Percentiles rank a stretch among this genome's conserved stretches.
Evolutionary conservation across 1,139 yeast genomes (phyloP).

Genomic region (Yamadazyma songkhlaensis): DNA sequence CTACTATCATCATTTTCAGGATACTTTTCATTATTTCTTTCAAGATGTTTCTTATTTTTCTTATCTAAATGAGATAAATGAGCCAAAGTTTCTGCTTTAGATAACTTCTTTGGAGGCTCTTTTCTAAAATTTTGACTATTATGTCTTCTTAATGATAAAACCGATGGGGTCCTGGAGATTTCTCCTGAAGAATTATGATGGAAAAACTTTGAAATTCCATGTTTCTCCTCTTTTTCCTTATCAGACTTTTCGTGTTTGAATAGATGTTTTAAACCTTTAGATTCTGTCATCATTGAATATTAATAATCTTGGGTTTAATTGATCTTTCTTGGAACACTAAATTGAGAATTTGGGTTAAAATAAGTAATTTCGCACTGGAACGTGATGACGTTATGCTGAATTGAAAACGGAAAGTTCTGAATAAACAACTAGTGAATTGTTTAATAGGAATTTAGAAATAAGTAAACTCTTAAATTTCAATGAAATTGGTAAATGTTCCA

Average conservation of each 20-base stretch:
- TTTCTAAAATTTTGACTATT: conserved; percentile 13
- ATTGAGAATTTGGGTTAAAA: no score
- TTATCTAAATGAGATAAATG: conserved; percentile 34
- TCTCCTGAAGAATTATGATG: conserved; percentile 16
- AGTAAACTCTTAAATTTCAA: no score
- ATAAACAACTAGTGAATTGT: no score
- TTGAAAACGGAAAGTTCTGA: no score
- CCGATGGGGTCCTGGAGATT: conserved; percentile 22
- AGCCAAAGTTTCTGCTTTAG: conserved; percentile 40
- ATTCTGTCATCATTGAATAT: conserved; percentile 4
- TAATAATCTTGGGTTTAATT: no score
- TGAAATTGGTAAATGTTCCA: no score
- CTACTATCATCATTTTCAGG: background rate
- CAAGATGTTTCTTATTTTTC: conserved; percentile 21
- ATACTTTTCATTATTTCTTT: conserved; percentile 10
- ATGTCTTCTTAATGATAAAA: conserved; percentile 27
- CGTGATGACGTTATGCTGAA: no score
- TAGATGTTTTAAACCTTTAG: conserved; percentile 5
- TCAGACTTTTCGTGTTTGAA: conserved; percentile 4
- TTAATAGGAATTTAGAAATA: no score
- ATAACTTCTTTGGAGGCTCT: conserved; percentile 22
- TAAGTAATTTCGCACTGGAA: no score
- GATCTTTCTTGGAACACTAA: no score
- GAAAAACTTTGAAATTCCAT: conserved; percentile 29
- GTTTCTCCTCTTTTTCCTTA: conserved; percentile 5